These are phyloP conservation scores for Zopfia rhizophila DNA, from an alignment of 2,329 filamentous ascomycete species.

Conservation along the genomic window DNA sequence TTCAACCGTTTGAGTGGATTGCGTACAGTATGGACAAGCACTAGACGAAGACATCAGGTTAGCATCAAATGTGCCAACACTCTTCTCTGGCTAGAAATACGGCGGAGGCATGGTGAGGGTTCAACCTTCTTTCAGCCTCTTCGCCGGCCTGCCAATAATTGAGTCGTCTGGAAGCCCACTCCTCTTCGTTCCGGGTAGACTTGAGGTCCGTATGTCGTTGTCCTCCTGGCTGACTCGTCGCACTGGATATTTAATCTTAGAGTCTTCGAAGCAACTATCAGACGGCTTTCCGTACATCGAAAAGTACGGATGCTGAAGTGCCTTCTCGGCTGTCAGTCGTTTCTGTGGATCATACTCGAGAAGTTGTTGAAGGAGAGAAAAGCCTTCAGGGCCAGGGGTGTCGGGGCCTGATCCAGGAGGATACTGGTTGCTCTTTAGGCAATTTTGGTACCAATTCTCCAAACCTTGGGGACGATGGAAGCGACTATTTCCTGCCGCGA, in stretches of 20 bases:
- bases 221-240: constrained; percentile 92
- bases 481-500: constrained; percentile 58
- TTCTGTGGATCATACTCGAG: constrained; percentile 94
- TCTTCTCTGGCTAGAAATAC: too few species aligned
- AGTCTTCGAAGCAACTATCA: constrained; percentile 89
- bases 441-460: constrained; percentile 72
- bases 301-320: constrained; percentile 93
- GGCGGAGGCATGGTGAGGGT: too few species aligned
- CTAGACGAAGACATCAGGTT: too few species aligned
- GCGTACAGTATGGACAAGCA: too few species aligned
- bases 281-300: constrained; percentile 69
- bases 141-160: constrained; percentile 66
- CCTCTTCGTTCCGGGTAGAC: constrained; percentile 89
- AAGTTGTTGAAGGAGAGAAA: constrained; percentile 81
- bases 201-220: constrained; percentile 92
- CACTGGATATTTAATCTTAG: constrained; percentile 88
- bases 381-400: constrained; percentile 71
- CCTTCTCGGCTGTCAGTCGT: constrained; percentile 85
- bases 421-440: constrained; percentile 60
- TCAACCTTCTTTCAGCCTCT: constrained; percentile 63
- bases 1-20: too few species aligned
- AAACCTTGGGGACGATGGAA: constrained; percentile 67
- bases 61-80: too few species aligned
- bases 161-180: constrained; percentile 86
- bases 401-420: constrained; percentile 48